Evolutionary conservation across 225 moss, liverwort and hornwort species (phyloP).

Genomic region (Marchantia polymorpha): DNA sequence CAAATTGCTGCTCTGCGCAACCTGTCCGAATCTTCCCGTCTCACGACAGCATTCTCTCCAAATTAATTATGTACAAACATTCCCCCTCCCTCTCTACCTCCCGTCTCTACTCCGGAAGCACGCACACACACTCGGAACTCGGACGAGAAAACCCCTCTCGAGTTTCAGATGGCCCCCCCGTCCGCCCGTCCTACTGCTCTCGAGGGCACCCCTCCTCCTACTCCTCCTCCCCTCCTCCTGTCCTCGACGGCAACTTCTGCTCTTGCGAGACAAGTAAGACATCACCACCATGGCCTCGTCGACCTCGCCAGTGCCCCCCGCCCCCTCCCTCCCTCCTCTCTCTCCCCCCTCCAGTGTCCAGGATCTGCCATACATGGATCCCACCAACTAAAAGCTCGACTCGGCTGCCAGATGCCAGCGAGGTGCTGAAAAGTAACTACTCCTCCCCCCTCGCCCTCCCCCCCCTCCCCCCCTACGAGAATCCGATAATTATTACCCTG

Average conservation of each 20-base stretch:
- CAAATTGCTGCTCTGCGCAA: slow-evolving; percentile 8
- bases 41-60: slow-evolving; percentile 3
- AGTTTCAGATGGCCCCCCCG: slow-evolving; percentile 8
- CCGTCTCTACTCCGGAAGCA: background rate
- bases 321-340: background rate
- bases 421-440: slow-evolving; percentile 28
- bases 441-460: background rate
- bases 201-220: background rate
- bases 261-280: slow-evolving; percentile 5
- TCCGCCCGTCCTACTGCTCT: slow-evolving; percentile 1
- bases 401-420: slow-evolving; percentile 41
- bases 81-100: background rate
- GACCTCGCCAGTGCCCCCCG: background rate
- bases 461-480: background rate
- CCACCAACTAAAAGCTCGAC: slow-evolving; percentile 28
- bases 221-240: background rate
- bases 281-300: background rate
- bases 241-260: slow-evolving; percentile 15
- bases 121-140: no score
- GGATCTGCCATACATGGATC: slow-evolving; percentile 42
- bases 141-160: background rate
- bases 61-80: background rate
- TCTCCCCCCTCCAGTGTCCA: slow-evolving; percentile 2
- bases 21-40: background rate
- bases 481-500: background rate